A percentile compares a stretch with the other conserved stretches of the same genome.
phyloP scores from a whole-genome alignment of 2,329 filamentous ascomycete species.

The Neofusicoccum kwambonambiense region DNA sequence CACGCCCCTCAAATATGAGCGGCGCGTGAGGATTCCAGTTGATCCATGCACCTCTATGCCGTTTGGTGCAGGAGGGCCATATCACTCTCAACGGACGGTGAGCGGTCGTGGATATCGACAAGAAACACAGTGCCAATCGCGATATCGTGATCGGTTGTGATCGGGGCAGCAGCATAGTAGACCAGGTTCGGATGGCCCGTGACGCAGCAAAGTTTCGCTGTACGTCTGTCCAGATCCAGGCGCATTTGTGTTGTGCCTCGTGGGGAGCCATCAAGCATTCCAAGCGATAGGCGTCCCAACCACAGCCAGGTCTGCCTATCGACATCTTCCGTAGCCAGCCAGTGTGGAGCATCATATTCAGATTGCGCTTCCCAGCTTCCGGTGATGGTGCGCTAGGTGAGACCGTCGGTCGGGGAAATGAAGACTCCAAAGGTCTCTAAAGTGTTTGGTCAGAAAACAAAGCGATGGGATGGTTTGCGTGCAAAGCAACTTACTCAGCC shows the following conservation, averaged over 20 bases:
- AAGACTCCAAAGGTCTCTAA: too few relatives aligned
- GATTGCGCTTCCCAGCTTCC: not conserved
- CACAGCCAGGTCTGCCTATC: not conserved
- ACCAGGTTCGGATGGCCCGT: not conserved
- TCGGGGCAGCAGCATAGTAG: slow-evolving; percentile 18
- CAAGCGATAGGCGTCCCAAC: not conserved
- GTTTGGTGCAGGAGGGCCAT: not conserved
- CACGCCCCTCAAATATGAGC: not conserved
- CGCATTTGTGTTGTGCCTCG: not conserved
- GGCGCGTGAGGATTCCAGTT: slow-evolving; percentile 17
- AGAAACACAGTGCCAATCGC: slow-evolving; percentile 21
- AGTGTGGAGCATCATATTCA: not conserved
- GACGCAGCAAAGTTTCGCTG: not conserved
- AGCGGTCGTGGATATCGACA: slow-evolving; percentile 1
- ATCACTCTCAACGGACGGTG: not conserved
- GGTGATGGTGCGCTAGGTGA: not conserved
- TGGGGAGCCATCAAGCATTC: not conserved
- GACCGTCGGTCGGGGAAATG: not conserved
- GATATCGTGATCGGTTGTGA: slow-evolving; percentile 11
- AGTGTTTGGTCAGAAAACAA: too few relatives aligned
- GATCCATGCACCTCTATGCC: slow-evolving; percentile 13
- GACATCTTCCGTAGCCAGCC: not conserved
- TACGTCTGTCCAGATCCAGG: not conserved
- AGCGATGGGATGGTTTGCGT: too few relatives aligned
- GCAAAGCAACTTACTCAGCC: too few relatives aligned